phyloP scores from a whole-genome alignment of 129 eudicot genomes.

The Helianthus tuberosus region DNA sequence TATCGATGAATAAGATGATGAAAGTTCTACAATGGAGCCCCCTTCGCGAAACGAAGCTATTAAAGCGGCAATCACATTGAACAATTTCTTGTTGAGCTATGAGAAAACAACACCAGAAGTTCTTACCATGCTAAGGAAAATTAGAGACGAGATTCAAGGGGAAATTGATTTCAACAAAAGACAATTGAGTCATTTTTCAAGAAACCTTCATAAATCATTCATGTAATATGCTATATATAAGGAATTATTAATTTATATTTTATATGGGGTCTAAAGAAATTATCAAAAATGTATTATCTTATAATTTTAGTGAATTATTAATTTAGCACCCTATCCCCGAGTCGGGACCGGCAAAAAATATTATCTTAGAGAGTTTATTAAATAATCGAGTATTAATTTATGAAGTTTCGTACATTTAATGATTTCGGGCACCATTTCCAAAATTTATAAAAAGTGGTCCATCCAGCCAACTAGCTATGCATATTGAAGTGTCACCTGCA shows the following conservation, averaged over 20 bases:
- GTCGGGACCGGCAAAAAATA: too few species aligned
- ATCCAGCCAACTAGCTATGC: neutral
- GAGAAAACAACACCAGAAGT: conserved; percentile 31
- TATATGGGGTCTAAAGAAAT: conserved; percentile 6
- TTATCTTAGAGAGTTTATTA: too few species aligned
- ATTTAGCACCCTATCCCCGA: too few species aligned
- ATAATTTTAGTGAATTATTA: too few species aligned
- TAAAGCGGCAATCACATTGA: conserved; percentile 31
- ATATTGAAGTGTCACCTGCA: conserved; percentile 5
- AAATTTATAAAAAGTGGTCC: conserved; percentile 11
- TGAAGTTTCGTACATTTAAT: too few species aligned
- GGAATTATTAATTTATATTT: conserved; percentile 26
- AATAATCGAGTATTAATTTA: too few species aligned
- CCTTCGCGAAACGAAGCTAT: conserved; percentile 27
- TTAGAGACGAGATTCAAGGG: too few species aligned
- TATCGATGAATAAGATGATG: conserved; percentile 38
- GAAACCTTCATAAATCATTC: conserved; percentile 30
- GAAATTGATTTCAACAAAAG: too few species aligned
- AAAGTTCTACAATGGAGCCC: conserved; percentile 40
- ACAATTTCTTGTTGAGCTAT: conserved; percentile 32
- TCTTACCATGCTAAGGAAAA: conserved; percentile 24
- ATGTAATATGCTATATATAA: conserved; percentile 29
- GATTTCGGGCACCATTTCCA: neutral
- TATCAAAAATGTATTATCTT: too few species aligned
- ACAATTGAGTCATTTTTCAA: neutral